A percentile compares a stretch with the other conserved stretches of the same genome.
phyloP scores from a whole-genome alignment of 2,329 filamentous ascomycete genomes.

The Penicillium decumbens region DNA sequence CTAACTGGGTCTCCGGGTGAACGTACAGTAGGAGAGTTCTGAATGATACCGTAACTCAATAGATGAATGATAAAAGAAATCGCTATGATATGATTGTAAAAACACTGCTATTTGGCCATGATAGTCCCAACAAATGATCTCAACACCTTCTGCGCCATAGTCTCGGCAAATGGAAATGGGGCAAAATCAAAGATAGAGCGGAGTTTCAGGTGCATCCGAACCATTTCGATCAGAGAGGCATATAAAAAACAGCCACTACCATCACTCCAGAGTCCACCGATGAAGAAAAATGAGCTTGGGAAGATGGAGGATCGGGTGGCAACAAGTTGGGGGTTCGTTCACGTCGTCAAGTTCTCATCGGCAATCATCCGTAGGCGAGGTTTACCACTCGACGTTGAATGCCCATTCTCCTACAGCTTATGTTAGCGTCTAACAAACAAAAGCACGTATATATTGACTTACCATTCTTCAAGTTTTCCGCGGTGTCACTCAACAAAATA shows the following conservation, averaged over 20 bases:
- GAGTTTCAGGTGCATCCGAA: not conserved
- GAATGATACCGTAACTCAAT: not conserved
- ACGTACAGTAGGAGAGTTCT: not conserved
- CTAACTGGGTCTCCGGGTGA: not conserved
- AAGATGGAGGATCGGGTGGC: not conserved
- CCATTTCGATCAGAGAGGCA: not conserved
- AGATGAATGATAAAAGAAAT: not conserved
- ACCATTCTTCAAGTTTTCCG: conserved; percentile 86
- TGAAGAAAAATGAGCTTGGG: not conserved
- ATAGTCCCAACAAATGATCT: conserved; percentile 7
- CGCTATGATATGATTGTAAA: conserved; percentile 11
- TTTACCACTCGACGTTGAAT: conserved; percentile 43
- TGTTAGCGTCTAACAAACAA: conserved; percentile 3
- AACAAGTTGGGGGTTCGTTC: conserved; percentile 9
- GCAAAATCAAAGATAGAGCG: not conserved
- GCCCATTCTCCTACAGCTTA: conserved; percentile 40
- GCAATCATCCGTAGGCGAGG: conserved; percentile 12
- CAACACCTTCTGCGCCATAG: conserved; percentile 16
- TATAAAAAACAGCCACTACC: not conserved
- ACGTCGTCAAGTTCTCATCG: conserved; percentile 14
- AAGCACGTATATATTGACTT: conserved; percentile 34
- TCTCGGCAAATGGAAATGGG: conserved; percentile 2
- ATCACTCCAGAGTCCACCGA: not conserved
- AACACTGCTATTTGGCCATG: conserved; percentile 10
- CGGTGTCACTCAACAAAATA: conserved; percentile 86